These are phyloP conservation scores for Peziza echinospora DNA, from an alignment of 495 filamentous ascomycete species.

Conservation along the genomic window DNA sequence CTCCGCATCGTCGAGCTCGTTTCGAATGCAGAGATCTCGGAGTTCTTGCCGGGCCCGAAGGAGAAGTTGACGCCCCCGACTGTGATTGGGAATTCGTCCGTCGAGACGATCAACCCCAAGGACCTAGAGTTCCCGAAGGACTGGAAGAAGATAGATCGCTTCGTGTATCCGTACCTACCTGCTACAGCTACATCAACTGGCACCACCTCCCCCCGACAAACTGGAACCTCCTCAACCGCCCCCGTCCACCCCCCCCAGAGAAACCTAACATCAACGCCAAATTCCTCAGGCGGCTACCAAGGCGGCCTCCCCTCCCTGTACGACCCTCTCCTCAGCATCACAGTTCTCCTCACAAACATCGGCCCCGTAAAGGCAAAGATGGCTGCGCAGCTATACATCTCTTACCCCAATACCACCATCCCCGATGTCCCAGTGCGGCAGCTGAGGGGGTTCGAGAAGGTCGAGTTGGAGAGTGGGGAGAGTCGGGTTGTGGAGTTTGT, in stretches of 20 bases:
- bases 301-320: conserved; percentile 72
- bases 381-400: conserved; percentile 43
- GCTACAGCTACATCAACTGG: conserved; percentile 24
- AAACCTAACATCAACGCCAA: conserved; percentile 34
- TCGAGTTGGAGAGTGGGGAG: conserved; percentile 23
- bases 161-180: conserved; percentile 72
- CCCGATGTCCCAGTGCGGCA: conserved; percentile 34
- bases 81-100: conserved; percentile 9
- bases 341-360: conserved; percentile 63
- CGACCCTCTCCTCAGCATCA: conserved; percentile 57
- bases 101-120: conserved; percentile 59
- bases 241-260: conserved; percentile 43
- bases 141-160: conserved; percentile 30
- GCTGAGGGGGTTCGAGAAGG: conserved; percentile 47
- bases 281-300: conserved; percentile 40
- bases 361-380: conserved; percentile 31
- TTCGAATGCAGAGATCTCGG: conserved; percentile 6
- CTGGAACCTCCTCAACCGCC: conserved; percentile 32
- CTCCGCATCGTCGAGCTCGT: conserved; percentile 36
- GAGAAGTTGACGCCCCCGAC: conserved; percentile 14
- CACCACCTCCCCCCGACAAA: conserved; percentile 37
- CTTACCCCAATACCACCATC: conserved; percentile 14
- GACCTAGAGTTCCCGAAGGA: conserved; percentile 30
- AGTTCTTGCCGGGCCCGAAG: conserved; percentile 32
- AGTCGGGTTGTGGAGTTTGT: conserved; percentile 28